Base-by-base conservation (phyloP, 805 yeast species). In the Priceomyces medius region DNA sequence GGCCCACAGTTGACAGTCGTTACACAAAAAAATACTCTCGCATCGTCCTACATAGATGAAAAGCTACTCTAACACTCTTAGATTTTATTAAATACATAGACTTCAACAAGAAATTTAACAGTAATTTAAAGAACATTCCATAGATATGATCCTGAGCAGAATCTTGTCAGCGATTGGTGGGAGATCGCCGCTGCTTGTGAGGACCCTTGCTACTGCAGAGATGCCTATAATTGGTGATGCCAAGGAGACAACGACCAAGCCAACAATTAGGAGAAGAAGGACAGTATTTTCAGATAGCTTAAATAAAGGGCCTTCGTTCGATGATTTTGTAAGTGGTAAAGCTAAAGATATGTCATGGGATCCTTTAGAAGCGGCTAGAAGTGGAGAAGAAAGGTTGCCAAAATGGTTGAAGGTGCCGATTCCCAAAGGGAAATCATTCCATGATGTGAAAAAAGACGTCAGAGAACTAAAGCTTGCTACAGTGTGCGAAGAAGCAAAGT, bases 401-500 rank as follows among this genome's bases (percentile, higher is more conserved):
- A 70, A 79, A 35, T 93, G 99, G 99, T 73, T 93, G 40, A 89
- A 88, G 61, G 96, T 90, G 2, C 95, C 95, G 2, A 91, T 93
- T 47, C 99, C 99, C n/a, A 88, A 87, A 67, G 99, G 99, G 34
- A 76, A 81, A 48, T 83, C 85, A 20, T 93, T 79, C 62, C 82
- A 82, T 53, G 82, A 80, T 51, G 72, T 93, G 51, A 89, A 91
- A 58, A 77, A 80, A 36, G 99, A 93, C 58, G 83, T 93, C 24
- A 76, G 88, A 46, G 97, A 95, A 44, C 71, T 93, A 45, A 88
- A 88, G 49, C 71, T 93, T 38, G 85, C 96, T 27, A 93, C 99
- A 0, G 99, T 93, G 21, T 93, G 99, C 66, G 98, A 93, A 64
- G 99, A 93, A 58, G 99, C 99, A 3, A 84, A 93, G 58, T 93